A percentile compares a stretch with the other conserved stretches of the same genome.
These are phyloP conservation scores for Cyclotella atomus DNA, from an alignment of 108 stramenopile species.

Conservation along the genomic window DNA sequence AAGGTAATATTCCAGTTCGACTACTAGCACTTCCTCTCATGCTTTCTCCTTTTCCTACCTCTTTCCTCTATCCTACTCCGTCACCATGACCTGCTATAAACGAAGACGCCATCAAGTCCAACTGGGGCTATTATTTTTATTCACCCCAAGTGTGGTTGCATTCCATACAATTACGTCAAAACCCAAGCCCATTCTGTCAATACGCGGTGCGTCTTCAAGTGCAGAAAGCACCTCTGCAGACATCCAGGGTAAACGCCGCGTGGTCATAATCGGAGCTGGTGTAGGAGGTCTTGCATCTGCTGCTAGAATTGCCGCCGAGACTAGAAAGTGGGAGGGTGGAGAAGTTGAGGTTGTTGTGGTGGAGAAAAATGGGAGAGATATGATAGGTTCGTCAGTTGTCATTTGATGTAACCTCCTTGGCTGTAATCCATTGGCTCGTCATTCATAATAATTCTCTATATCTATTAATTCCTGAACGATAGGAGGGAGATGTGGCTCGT, in stretches of 20 bases:
- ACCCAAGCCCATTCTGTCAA: not conserved
- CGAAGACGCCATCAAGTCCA: no score
- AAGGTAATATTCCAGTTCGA: no score
- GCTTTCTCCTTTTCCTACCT: no score
- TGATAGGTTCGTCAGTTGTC: constrained; percentile 4
- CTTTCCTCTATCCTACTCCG: no score
- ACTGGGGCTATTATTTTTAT: no score
- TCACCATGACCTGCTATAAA: no score
- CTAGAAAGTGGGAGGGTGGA: not conserved
- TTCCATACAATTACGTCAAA: not conserved
- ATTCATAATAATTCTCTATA: not conserved
- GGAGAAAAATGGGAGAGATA: constrained; percentile 61
- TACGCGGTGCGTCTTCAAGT: not conserved
- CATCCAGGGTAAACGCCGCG: constrained; percentile 7
- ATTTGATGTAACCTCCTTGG: not conserved
- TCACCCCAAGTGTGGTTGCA: no score
- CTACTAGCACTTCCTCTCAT: no score
- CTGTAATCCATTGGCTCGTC: not conserved
- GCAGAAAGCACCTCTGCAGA: no score
- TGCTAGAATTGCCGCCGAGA: constrained; percentile 53
- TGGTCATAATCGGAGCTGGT: constrained; percentile 72
- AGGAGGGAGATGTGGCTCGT: constrained; percentile 80
- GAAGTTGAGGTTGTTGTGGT: constrained; percentile 54
- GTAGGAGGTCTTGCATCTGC: constrained; percentile 73
- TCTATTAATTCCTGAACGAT: not conserved